Conservation (phyloP, 306 rosid species). For the Trifolium pratense region DNA sequence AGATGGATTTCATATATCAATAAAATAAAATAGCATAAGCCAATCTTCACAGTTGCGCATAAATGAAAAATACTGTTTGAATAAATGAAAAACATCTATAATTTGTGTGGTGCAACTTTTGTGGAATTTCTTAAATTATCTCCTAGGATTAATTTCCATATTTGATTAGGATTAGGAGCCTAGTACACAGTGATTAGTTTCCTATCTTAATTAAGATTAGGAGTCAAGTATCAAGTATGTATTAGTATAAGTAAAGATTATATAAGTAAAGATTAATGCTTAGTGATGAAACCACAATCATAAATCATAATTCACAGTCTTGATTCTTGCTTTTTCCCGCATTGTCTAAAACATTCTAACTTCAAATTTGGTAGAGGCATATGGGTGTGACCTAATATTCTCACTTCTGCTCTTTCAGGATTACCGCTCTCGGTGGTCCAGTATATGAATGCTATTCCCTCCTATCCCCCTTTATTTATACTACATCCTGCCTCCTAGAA, state of each 20-base stretch:
- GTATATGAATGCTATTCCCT: background rate
- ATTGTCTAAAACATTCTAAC: background rate
- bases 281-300: background rate
- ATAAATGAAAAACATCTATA: background rate
- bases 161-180: background rate
- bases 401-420: background rate
- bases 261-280: background rate
- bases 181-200: background rate
- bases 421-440: background rate
- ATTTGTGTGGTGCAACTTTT: background rate
- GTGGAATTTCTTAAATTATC: background rate
- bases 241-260: background rate
- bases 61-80: background rate
- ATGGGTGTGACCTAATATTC: background rate
- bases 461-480: too few relatives aligned
- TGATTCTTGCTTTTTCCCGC: background rate
- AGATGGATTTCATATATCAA: conserved; percentile 10
- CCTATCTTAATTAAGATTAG: background rate
- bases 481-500: too few relatives aligned
- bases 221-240: background rate
- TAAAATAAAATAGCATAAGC: conserved; percentile 18
- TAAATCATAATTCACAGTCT: background rate
- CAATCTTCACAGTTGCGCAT: conserved; percentile 27
- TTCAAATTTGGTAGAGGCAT: background rate
- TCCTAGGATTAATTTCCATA: background rate